Conservation (phyloP, 169 alveolate genomes). For the Sarcocystis neurona region DNA sequence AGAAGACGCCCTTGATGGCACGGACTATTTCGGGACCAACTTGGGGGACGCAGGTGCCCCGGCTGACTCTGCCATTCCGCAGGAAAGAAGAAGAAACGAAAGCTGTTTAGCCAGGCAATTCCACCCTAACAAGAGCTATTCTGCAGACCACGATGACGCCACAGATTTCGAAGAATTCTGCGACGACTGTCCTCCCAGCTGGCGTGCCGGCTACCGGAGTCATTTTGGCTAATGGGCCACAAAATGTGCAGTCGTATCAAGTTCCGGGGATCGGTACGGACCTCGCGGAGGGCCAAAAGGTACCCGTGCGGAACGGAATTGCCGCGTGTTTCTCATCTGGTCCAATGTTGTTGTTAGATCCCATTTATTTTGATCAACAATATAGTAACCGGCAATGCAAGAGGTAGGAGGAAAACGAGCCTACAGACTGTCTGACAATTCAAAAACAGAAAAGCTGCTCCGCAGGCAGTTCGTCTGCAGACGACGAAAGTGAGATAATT, state of each 20-base stretch:
- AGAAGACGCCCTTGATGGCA: too few relatives aligned
- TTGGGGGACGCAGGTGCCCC: too few relatives aligned
- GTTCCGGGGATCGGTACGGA: conserved; percentile 55
- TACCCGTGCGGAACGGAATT: not conserved
- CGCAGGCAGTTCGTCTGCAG: not conserved
- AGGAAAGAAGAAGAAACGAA: too few relatives aligned
- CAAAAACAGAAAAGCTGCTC: not conserved
- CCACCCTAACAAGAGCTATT: too few relatives aligned
- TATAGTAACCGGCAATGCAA: conserved; percentile 29
- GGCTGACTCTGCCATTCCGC: too few relatives aligned
- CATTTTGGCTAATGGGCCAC: conserved; percentile 32
- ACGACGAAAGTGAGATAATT: conserved; percentile 3
- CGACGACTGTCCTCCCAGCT: not conserved
- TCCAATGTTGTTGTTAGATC: not conserved
- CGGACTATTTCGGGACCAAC: too few relatives aligned
- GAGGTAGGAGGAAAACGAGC: not conserved
- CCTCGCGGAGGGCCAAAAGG: conserved; percentile 43
- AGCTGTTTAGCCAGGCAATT: too few relatives aligned
- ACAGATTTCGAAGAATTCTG: too few relatives aligned
- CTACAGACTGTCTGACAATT: not conserved
- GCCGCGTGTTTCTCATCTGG: not conserved
- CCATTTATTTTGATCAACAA: conserved; percentile 53
- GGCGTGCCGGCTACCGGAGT: conserved; percentile 47
- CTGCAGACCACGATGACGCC: too few relatives aligned
- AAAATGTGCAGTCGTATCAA: conserved; percentile 44